Evolutionary conservation across 176 grass and related monocot species (phyloP), one percentile per base, ranked within the genome.

Genomic region (Carex littledalei): DNA sequence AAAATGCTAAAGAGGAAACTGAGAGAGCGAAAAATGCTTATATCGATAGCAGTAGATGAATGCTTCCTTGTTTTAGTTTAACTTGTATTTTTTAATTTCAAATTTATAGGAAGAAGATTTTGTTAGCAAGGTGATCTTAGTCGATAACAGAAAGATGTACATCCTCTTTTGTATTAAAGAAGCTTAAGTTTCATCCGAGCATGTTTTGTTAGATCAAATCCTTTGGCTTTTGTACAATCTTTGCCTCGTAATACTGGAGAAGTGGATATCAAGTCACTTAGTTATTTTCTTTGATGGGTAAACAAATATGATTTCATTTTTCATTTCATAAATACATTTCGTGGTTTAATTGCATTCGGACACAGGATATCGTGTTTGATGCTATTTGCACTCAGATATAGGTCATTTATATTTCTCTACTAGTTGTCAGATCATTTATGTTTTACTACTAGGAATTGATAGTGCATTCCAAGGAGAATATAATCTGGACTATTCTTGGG

Each of bases 1-100:
- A 94, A 37, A 89, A 88, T 59, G 90, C 91, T 54, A 92, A 92
- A 86, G 84, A 87, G 35, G 86, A 82, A 37, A 54, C 73, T 0
- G 86, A 94, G 50, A 63, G 65, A 29, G 93, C 93, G 1, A 62
- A 64, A 10, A 45, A 81, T 73, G 88, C 88, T 15, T 92, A 94
- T 68, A 63, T 72, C 52, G 13, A 62, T 34, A 81, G 73, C 43
- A 7, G 7, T 16, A 66, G 34, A 67, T 83, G 63, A 83, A 66
- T 83, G 39, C 22, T 83, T 75, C 12, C 21, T 34, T 17, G 26
- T 63, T 81, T 26, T 77, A 21, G 43, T 50, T 50, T 61, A 14
- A 67, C 16, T 56, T 55, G 16, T 81, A 16, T 50, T 53, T 67
- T 67, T 83, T 67, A 1, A 50, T 83, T 64, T 49, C 16, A 16